Conservation (phyloP, 2,329 filamentous ascomycete species). For the Calonectria fujianensis region DNA sequence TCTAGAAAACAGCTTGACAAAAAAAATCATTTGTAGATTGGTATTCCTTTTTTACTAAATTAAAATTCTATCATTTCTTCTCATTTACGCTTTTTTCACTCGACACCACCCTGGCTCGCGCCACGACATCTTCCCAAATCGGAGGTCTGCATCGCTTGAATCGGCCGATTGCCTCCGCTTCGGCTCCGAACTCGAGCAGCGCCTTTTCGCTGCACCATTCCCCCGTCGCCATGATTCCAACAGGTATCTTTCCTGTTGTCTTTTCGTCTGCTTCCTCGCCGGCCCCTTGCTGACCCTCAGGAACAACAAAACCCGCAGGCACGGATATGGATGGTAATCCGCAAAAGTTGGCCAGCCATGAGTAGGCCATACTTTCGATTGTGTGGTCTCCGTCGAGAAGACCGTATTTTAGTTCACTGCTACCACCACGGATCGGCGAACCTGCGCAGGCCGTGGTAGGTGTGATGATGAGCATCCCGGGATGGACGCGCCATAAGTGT, state of each 20-base stretch:
- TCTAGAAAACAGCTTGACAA: background rate
- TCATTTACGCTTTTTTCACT: background rate
- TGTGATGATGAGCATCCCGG: slow-evolving; percentile 82
- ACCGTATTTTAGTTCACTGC: slow-evolving; percentile 22
- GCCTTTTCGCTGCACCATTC: slow-evolving; percentile 73
- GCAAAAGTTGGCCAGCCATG: slow-evolving; percentile 71
- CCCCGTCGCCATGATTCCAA: slow-evolving; percentile 73
- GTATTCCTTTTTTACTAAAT: background rate
- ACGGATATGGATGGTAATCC: slow-evolving; percentile 67
- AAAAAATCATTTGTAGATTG: background rate
- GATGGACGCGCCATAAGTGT: slow-evolving; percentile 77
- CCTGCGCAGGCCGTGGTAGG: slow-evolving; percentile 76
- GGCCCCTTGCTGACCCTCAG: slow-evolving; percentile 56
- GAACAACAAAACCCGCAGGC: slow-evolving; percentile 66
- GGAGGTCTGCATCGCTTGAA: slow-evolving; percentile 18
- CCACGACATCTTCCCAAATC: slow-evolving; percentile 25
- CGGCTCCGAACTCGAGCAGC: slow-evolving; percentile 68
- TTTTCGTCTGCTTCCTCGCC: slow-evolving; percentile 58
- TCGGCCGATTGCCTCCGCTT: slow-evolving; percentile 64
- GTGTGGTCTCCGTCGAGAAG: slow-evolving; percentile 66
- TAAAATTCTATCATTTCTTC: background rate
- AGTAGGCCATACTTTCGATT: slow-evolving; percentile 68
- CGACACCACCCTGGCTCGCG: background rate
- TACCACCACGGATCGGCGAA: slow-evolving; percentile 62
- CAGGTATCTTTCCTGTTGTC: slow-evolving; percentile 65